Evolutionary conservation across 495 filamentous ascomycete genomes (phyloP).

Genomic region (Aspergillus saccharolyticus): DNA sequence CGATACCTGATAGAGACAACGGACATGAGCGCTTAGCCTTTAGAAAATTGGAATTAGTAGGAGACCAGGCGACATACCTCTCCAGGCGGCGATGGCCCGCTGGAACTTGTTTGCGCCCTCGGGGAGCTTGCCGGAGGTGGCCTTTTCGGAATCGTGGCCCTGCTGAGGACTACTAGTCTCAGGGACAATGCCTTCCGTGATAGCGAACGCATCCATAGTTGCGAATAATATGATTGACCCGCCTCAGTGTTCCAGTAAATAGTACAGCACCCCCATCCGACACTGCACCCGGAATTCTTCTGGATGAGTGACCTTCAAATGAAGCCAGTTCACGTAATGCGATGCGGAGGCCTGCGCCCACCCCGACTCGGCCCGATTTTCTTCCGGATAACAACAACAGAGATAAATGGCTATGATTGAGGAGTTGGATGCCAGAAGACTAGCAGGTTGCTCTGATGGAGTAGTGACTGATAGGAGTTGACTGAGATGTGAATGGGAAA

Average conservation of each 20-base stretch:
- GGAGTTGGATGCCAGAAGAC: too few relatives aligned
- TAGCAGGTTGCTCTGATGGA: too few relatives aligned
- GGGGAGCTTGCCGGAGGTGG: conserved; percentile 27
- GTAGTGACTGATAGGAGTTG: too few relatives aligned
- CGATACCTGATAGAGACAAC: conserved; percentile 58
- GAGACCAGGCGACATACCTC: conserved; percentile 54
- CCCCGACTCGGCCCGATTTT: conserved; percentile 22
- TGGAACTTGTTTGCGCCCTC: conserved; percentile 87
- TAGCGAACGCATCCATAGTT: conserved; percentile 43
- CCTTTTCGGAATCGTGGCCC: conserved; percentile 21
- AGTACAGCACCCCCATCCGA: conserved; percentile 23
- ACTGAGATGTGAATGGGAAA: background rate
- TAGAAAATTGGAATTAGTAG: background rate
- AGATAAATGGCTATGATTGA: background rate
- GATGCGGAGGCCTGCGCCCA: conserved; percentile 22
- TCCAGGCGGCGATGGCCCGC: conserved; percentile 90
- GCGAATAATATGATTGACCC: background rate
- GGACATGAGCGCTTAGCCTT: conserved; percentile 24
- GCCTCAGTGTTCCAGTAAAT: background rate
- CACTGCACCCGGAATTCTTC: background rate
- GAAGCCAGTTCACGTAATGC: conserved; percentile 11
- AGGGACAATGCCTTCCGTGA: conserved; percentile 39
- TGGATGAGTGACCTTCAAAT: conserved; percentile 5
- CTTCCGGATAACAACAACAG: conserved; percentile 19
- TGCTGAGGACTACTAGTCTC: conserved; percentile 26